A percentile compares a stretch with the other conserved stretches of the same genome.
Conservation (phyloP, 2,329 filamentous ascomycete species). For the Sporothrix dimorphospora region DNA sequence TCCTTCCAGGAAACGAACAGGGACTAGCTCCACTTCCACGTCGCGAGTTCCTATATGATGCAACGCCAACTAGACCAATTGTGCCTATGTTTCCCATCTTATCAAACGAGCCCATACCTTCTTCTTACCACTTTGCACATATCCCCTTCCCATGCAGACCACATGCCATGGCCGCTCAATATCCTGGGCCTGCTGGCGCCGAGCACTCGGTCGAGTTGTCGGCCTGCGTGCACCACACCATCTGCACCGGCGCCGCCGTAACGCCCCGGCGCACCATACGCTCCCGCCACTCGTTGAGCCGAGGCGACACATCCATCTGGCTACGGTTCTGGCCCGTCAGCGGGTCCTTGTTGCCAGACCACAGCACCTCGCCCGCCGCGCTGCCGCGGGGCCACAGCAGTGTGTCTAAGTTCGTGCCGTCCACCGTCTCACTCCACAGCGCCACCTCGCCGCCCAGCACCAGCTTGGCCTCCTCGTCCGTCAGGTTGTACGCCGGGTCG, state of each 20-base stretch:
- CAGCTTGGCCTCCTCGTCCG: slow-evolving; percentile 62
- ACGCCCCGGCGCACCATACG: slow-evolving; percentile 71
- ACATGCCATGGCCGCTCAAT: neutral
- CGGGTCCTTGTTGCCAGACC: slow-evolving; percentile 70
- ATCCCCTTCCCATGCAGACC: neutral
- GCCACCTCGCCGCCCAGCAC: slow-evolving; percentile 82
- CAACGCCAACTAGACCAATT: neutral
- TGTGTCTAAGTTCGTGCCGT: slow-evolving; percentile 72
- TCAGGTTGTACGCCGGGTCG: slow-evolving; percentile 69
- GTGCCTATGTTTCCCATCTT: neutral
- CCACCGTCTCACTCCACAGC: slow-evolving; percentile 80
- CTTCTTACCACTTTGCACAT: neutral
- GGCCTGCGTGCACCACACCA: slow-evolving; percentile 71
- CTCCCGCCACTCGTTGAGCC: slow-evolving; percentile 77
- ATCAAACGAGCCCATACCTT: neutral
- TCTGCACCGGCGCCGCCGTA: slow-evolving; percentile 65
- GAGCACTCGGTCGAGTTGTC: slow-evolving; percentile 54
- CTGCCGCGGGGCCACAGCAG: slow-evolving; percentile 77
- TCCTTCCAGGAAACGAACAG: neutral
- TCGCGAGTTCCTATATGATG: neutral
- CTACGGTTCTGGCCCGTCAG: slow-evolving; percentile 68
- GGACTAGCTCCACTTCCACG: neutral
- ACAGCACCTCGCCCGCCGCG: slow-evolving; percentile 77
- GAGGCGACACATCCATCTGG: slow-evolving; percentile 68
- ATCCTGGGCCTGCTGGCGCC: slow-evolving; percentile 35